Percentiles rank a stretch among this genome's conserved stretches.
These are phyloP conservation scores for Rhodotorula mucilaginosa DNA, from an alignment of 1,284 basidiomycete species.

Conservation along the genomic window DNA sequence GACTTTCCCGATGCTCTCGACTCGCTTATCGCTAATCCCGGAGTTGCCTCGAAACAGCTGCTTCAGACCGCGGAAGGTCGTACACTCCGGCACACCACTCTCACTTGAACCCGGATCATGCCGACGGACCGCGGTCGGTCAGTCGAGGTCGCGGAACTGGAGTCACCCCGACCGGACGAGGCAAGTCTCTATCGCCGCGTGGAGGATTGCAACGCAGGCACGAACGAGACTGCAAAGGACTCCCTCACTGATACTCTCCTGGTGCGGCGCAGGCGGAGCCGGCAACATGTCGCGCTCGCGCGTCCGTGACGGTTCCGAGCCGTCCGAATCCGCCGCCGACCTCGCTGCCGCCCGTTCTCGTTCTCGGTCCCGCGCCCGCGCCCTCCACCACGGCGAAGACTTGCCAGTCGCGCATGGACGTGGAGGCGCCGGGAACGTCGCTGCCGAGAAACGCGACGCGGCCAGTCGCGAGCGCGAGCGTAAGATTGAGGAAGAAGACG, in stretches of 20 bases:
- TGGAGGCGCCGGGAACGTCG: constrained; percentile 35
- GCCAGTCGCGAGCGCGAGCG: constrained; percentile 5
- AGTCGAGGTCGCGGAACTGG: constrained; percentile 17
- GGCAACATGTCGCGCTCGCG: constrained; percentile 41
- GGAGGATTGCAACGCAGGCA: too few species aligned
- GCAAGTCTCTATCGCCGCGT: background rate
- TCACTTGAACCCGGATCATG: constrained; percentile 20
- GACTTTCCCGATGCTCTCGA: background rate
- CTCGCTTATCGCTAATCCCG: background rate
- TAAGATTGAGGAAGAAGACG: constrained; percentile 14
- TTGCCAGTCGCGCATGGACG: constrained; percentile 22
- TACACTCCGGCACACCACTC: constrained; percentile 16
- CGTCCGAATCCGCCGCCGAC: constrained; percentile 13
- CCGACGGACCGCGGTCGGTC: constrained; percentile 5
- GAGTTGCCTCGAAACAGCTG: background rate
- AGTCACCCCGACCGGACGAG: constrained; percentile 26
- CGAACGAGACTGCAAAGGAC: too few species aligned
- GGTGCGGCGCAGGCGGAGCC: constrained; percentile 24
- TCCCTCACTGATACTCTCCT: too few species aligned
- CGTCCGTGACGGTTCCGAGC: constrained; percentile 24
- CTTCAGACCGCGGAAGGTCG: constrained; percentile 13
- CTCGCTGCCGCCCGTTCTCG: constrained; percentile 33
- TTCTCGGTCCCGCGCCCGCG: constrained; percentile 30
- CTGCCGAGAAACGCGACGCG: constrained; percentile 2
- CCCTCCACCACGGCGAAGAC: constrained; percentile 32